Evolutionary conservation across 257 asterid genomes (phyloP).

Genomic region (Paraleonurus japonicus): DNA sequence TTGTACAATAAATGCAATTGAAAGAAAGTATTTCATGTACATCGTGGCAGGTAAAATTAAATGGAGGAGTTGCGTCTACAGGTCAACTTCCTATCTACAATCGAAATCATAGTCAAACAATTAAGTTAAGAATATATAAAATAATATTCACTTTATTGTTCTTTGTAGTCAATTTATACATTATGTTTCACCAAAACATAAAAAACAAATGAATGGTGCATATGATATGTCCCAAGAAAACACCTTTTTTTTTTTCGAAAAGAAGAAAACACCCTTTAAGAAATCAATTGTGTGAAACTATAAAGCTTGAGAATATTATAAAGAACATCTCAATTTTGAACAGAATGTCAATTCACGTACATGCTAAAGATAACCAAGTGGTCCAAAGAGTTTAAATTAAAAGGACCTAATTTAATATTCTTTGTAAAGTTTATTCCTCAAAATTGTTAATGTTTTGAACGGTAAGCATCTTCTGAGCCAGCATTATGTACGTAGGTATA

Average conservation of each 20-base stretch:
- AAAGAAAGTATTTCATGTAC: no score
- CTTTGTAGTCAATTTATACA: neutral
- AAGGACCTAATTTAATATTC: constrained; percentile 5
- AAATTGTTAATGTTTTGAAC: neutral
- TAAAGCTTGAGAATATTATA: neutral
- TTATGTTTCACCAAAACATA: neutral
- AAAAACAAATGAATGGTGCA: neutral
- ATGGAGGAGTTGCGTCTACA: no score
- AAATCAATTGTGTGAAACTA: neutral
- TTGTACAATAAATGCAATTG: no score
- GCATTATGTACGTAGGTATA: no score
- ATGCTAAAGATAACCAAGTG: constrained; percentile 13
- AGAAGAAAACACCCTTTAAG: neutral
- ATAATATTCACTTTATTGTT: neutral
- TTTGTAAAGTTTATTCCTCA: constrained; percentile 18
- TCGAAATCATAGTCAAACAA: no score
- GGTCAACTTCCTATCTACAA: no score
- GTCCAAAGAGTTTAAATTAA: constrained; percentile 20
- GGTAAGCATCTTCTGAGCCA: no score
- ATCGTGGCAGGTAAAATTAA: no score
- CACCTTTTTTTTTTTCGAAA: no score
- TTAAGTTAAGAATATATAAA: no score
- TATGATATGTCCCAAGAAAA: neutral
- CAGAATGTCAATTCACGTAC: constrained; percentile 17
- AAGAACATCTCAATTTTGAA: constrained; percentile 5